These are phyloP conservation scores for Neonothopanus nambi DNA, from an alignment of 1,284 basidiomycete species.

Conservation along the genomic window DNA sequence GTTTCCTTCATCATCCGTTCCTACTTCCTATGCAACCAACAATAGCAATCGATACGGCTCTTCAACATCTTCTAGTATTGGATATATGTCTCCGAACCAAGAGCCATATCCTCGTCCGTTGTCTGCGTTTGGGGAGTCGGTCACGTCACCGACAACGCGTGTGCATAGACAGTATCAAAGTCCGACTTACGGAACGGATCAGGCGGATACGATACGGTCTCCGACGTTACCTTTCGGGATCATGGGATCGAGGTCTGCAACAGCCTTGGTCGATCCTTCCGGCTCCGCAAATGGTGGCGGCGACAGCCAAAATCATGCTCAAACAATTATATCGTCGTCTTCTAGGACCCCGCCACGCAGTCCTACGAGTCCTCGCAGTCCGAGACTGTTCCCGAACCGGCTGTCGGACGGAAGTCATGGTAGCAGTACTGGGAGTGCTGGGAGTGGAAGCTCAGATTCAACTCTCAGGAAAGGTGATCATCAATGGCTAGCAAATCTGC, in stretches of 20 bases:
- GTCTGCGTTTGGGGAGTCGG: slow-evolving; percentile 52
- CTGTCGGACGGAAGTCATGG: slow-evolving; percentile 13
- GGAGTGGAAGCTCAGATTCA: slow-evolving; percentile 30
- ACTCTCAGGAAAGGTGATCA: slow-evolving; percentile 41
- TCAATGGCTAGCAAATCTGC: slow-evolving; percentile 29
- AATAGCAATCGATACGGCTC: slow-evolving; percentile 25
- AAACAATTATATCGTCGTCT: no score
- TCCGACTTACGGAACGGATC: slow-evolving; percentile 35
- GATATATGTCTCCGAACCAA: slow-evolving; percentile 36
- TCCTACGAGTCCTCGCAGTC: slow-evolving; percentile 52
- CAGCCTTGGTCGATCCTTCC: background rate
- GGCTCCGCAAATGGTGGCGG: no score
- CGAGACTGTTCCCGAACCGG: slow-evolving; percentile 18
- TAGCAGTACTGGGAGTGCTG: no score
- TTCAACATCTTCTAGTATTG: slow-evolving; percentile 29
- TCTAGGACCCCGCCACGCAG: slow-evolving; percentile 53
- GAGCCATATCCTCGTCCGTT: slow-evolving; percentile 61
- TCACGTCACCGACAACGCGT: slow-evolving; percentile 41
- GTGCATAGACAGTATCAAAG: slow-evolving; percentile 31
- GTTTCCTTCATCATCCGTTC: slow-evolving; percentile 23
- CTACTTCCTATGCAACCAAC: slow-evolving; percentile 14
- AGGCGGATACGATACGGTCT: slow-evolving; percentile 11
- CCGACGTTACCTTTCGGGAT: background rate
- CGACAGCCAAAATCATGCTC: background rate
- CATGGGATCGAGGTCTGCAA: background rate